A percentile compares a stretch with the other conserved stretches of the same genome.
Conservation (phyloP, 768 basidiomycete genomes). For the Termitomyces sp. region DNA sequence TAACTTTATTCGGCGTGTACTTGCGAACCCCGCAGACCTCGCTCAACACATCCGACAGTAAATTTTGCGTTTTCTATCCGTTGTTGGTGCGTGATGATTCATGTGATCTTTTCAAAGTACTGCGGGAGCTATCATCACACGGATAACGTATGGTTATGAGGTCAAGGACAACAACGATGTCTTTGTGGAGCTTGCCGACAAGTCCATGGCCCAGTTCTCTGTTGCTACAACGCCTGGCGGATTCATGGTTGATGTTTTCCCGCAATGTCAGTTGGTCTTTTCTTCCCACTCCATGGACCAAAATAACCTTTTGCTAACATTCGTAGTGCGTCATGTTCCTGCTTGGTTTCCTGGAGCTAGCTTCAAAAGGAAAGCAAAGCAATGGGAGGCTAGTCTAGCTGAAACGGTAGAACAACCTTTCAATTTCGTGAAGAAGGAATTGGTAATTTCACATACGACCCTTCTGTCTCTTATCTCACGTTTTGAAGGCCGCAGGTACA, state of each 20-base stretch:
- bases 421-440: not conserved
- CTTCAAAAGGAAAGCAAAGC: not conserved
- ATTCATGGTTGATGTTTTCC: not conserved
- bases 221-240: not conserved
- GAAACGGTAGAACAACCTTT: not conserved
- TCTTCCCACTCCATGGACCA: not conserved
- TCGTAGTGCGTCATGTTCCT: not conserved
- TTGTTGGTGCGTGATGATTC: not conserved
- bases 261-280: not conserved
- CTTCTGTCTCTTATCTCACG: not conserved
- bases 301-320: not conserved
- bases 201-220: not conserved
- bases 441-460: not conserved
- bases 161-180: slow-evolving; percentile 44
- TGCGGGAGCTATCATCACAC: slow-evolving; percentile 43
- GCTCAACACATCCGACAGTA: slow-evolving; percentile 42
- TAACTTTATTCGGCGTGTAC: slow-evolving; percentile 39
- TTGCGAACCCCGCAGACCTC: slow-evolving; percentile 41
- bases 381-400: not conserved
- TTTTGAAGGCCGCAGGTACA: slow-evolving; percentile 44
- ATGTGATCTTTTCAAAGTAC: slow-evolving; percentile 23
- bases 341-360: not conserved
- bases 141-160: slow-evolving; percentile 49
- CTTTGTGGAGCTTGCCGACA: slow-evolving; percentile 37
- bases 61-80: slow-evolving; percentile 9